These are phyloP conservation scores for Candida parachauliodes DNA, from an alignment of 805 yeast genomes.

Conservation along the genomic window DNA sequence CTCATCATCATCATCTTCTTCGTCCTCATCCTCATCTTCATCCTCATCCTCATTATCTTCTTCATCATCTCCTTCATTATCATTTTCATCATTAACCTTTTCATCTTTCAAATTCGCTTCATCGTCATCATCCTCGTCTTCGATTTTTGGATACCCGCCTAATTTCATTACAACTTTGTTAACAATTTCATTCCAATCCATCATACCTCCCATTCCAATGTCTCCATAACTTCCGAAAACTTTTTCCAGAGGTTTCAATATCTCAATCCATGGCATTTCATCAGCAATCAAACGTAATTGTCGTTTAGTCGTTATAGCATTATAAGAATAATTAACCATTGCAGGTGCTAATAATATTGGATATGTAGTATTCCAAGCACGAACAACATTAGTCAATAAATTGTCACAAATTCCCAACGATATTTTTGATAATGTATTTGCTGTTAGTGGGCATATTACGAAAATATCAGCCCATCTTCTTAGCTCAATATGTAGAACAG, in stretches of 20 bases:
- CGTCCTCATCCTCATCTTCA: conserved; percentile 16
- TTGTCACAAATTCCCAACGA: conserved; percentile 92
- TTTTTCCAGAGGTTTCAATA: conserved; percentile 92
- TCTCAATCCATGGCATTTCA: conserved; percentile 93
- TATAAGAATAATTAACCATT: conserved; percentile 90
- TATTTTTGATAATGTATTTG: conserved; percentile 87
- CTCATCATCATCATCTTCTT: conserved; percentile 11
- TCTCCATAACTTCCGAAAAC: conserved; percentile 92
- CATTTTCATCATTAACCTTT: conserved; percentile 38
- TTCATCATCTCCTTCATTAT: conserved; percentile 45
- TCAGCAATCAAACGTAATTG: conserved; percentile 74
- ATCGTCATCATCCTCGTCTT: conserved; percentile 48
- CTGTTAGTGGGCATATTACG: conserved; percentile 90
- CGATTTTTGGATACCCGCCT: conserved; percentile 49
- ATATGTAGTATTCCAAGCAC: conserved; percentile 93
- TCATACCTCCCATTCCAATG: conserved; percentile 99
- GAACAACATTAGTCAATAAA: conserved; percentile 78
- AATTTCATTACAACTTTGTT: conserved; percentile 75
- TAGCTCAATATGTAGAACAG: conserved; percentile 90
- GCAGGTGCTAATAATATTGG: conserved; percentile 93
- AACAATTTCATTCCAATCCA: conserved; percentile 94
- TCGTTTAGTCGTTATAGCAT: conserved; percentile 80
- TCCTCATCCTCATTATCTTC: conserved; percentile 28
- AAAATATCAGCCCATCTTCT: conserved; percentile 96
- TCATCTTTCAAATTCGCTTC: conserved; percentile 41